phyloP scores from a whole-genome alignment of 371 early-diverging fungal species.

The Batrachochytrium dendrobatidis region DNA sequence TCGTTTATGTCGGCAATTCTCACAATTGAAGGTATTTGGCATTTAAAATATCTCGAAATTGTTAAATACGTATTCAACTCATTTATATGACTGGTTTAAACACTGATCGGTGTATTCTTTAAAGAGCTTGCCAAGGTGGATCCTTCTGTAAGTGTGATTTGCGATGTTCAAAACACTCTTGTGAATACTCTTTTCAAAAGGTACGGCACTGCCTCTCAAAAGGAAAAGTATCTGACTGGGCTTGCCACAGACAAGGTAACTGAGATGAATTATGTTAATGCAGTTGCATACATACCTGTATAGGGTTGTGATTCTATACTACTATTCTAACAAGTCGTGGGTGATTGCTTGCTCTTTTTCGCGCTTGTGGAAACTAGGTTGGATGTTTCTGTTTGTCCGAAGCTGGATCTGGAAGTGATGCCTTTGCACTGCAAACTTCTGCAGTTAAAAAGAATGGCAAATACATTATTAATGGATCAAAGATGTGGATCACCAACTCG shows the following conservation, averaged over 20 bases:
- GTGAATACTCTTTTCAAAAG: conserved; percentile 92
- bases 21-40: conserved; percentile 66
- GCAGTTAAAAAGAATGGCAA: conserved; percentile 87
- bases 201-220: conserved; percentile 66
- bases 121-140: conserved; percentile 92
- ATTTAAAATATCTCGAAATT: neutral
- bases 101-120: too few species aligned
- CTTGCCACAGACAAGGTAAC: conserved; percentile 74
- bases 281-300: too few species aligned
- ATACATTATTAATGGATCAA: conserved; percentile 82
- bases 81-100: too few species aligned
- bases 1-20: conserved; percentile 91
- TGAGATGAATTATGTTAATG: conserved; percentile 28
- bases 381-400: conserved; percentile 96
- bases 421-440: conserved; percentile 90
- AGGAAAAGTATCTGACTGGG: conserved; percentile 76
- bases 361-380: too few species aligned
- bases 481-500: conserved; percentile 73
- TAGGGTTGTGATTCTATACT: too few species aligned
- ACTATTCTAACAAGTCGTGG: neutral
- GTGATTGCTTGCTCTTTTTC: neutral
- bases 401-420: conserved; percentile 89
- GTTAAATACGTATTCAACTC: neutral
- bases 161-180: conserved; percentile 97
- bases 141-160: conserved; percentile 83